Evolutionary conservation across 1,284 basidiomycete genomes (phyloP).

Genomic region (Meripilus lineatus): DNA sequence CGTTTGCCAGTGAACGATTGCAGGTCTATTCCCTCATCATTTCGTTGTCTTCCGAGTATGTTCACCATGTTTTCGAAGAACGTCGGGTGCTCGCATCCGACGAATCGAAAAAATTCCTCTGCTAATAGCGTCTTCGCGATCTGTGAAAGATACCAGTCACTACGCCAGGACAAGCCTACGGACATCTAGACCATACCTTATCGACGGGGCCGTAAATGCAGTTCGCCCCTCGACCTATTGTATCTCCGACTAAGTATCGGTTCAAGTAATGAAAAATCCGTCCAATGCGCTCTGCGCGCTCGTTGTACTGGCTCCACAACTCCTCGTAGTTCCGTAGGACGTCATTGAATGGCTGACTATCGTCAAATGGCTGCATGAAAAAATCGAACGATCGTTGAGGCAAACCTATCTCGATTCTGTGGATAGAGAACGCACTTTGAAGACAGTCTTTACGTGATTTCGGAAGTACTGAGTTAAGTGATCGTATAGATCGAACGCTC

Average conservation of each 20-base stretch:
- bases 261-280: constrained; percentile 96
- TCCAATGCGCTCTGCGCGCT: constrained; percentile 94
- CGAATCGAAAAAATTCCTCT: constrained; percentile 82
- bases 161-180: not conserved
- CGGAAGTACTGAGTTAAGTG: constrained; percentile 85
- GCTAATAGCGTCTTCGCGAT: constrained; percentile 97
- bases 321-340: constrained; percentile 88
- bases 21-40: constrained; percentile 93
- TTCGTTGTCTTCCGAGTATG: constrained; percentile 89
- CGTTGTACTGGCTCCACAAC: constrained; percentile 97
- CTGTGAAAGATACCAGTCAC: constrained; percentile 35
- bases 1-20: too few relatives aligned
- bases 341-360: constrained; percentile 80
- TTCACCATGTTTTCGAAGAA: constrained; percentile 86
- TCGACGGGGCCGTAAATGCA: constrained; percentile 95
- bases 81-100: constrained; percentile 78
- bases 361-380: too few relatives aligned
- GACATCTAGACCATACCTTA: constrained; percentile 61
- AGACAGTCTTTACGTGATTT: constrained; percentile 65
- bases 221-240: constrained; percentile 96
- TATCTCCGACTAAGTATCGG: constrained; percentile 98
- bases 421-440: constrained; percentile 46
- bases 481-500: constrained; percentile 93
- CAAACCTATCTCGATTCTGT: not conserved
- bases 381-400: too few relatives aligned